Evolutionary conservation across 805 yeast species (phyloP).

Genomic region (Monosporozyma yasuniensis): DNA sequence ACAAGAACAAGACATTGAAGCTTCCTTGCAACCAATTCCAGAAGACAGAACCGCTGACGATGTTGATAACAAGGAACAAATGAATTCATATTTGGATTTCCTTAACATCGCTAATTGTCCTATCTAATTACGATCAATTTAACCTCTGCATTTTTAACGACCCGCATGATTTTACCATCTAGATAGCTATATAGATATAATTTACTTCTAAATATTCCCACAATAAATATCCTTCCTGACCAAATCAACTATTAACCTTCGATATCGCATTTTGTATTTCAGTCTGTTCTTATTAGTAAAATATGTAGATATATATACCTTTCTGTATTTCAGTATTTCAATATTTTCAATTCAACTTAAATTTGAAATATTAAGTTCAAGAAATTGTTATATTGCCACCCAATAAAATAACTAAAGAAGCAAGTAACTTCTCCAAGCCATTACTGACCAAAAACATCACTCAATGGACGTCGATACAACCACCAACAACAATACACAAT

Average conservation of each 20-base stretch:
- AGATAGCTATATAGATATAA: background rate
- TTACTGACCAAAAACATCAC: background rate
- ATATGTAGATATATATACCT: too few relatives aligned
- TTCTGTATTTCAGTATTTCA: too few relatives aligned
- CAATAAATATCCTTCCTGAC: background rate
- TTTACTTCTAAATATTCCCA: background rate
- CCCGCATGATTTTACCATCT: background rate
- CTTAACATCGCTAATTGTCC: constrained; percentile 1
- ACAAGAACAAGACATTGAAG: background rate
- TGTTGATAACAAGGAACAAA: background rate
- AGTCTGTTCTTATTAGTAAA: background rate
- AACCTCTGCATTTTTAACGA: background rate
- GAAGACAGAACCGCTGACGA: background rate
- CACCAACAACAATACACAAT: background rate
- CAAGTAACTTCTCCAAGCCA: background rate
- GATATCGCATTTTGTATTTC: background rate
- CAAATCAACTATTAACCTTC: background rate
- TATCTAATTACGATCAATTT: background rate
- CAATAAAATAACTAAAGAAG: background rate
- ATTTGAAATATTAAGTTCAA: background rate
- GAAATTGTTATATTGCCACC: background rate
- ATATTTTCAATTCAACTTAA: background rate
- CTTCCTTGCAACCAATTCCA: background rate
- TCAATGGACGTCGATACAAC: background rate
- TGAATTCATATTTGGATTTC: constrained; percentile 1